Percentiles rank a stretch among this genome's conserved stretches.
Conservation (phyloP, 176 grass and related monocot species). For the Poa pratensis region DNA sequence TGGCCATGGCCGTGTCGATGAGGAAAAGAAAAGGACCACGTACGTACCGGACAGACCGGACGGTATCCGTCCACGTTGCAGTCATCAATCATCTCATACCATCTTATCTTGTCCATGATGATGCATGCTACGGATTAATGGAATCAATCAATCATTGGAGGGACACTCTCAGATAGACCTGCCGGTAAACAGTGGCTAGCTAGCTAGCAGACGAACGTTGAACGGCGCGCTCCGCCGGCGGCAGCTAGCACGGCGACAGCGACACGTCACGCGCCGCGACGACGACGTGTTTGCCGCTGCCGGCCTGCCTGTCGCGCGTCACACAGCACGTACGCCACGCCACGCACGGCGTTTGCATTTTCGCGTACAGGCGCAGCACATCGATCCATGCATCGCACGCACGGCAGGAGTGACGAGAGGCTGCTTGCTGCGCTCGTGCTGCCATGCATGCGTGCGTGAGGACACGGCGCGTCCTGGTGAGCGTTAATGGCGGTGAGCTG, state of each 20-base stretch:
- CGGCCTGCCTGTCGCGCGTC: no score
- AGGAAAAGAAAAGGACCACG: slow-evolving; percentile 23
- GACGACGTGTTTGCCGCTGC: no score
- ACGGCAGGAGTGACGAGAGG: not conserved
- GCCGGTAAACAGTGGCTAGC: not conserved
- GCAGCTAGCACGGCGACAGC: no score
- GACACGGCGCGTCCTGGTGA: not conserved
- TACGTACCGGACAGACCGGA: not conserved
- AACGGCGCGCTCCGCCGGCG: not conserved
- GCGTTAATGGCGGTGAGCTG: not conserved
- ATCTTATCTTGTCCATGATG: not conserved
- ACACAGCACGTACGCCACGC: no score
- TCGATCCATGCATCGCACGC: no score
- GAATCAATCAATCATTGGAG: slow-evolving; percentile 10
- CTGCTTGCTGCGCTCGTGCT: not conserved
- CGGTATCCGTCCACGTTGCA: slow-evolving; percentile 22
- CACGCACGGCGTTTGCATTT: no score
- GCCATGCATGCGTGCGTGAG: not conserved
- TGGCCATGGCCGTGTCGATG: not conserved
- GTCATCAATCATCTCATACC: not conserved
- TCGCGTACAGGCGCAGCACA: no score
- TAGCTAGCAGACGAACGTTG: not conserved
- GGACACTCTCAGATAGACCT: not conserved
- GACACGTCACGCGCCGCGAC: no score
- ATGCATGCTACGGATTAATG: not conserved